Evolutionary conservation across 805 yeast genomes (phyloP).

Genomic region (Metschnikowia proteae): DNA sequence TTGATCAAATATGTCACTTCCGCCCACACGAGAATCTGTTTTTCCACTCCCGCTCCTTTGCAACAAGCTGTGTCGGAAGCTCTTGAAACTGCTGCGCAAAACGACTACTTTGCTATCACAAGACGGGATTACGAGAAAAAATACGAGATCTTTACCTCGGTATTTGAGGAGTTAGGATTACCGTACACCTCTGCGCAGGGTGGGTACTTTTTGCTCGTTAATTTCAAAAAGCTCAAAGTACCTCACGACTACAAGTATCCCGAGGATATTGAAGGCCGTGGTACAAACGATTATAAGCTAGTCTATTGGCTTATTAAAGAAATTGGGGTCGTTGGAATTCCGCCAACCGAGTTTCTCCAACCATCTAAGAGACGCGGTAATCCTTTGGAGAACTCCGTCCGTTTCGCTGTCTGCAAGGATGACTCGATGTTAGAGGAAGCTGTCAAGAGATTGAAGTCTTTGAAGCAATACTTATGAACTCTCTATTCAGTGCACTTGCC

Average conservation of each 20-base stretch:
- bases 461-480: constrained; percentile 53
- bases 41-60: constrained; percentile 83
- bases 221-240: constrained; percentile 74
- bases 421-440: constrained; percentile 79
- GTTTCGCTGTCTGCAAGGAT: constrained; percentile 96
- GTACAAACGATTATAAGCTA: constrained; percentile 78
- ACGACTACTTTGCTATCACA: constrained; percentile 66
- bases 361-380: constrained; percentile 56
- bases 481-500: neutral
- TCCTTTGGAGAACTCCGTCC: constrained; percentile 76
- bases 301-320: constrained; percentile 93
- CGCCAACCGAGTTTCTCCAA: constrained; percentile 91
- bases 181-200: constrained; percentile 93
- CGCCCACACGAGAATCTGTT: constrained; percentile 94
- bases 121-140: constrained; percentile 66
- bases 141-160: constrained; percentile 65
- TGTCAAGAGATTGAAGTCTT: constrained; percentile 63
- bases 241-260: constrained; percentile 76
- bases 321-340: constrained; percentile 92
- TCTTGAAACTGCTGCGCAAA: constrained; percentile 54
- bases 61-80: constrained; percentile 91
- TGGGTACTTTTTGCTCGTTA: constrained; percentile 87
- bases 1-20: constrained; percentile 74
- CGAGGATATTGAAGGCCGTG: constrained; percentile 54
- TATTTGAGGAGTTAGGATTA: constrained; percentile 80